Percentiles rank a stretch among this genome's conserved stretches.
Conservation (phyloP, 768 basidiomycete species). For the Podaxis sp. region DNA sequence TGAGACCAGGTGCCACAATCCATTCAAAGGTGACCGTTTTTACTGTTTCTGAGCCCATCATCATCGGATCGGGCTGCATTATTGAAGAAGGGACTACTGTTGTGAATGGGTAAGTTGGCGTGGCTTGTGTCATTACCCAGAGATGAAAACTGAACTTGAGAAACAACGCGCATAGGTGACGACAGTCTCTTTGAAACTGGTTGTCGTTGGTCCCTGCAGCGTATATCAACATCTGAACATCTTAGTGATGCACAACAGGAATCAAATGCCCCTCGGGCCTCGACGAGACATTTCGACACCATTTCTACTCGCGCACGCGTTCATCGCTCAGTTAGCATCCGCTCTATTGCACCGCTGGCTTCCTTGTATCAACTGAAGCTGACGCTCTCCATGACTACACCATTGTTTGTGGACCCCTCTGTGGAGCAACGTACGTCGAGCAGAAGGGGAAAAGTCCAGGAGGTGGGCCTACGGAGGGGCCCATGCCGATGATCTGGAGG, state of each 20-base stretch:
- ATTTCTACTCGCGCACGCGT: conserved; percentile 84
- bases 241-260: conserved; percentile 42
- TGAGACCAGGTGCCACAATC: conserved; percentile 68
- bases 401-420: conserved; percentile 72
- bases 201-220: conserved; percentile 61
- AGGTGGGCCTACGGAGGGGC: conserved; percentile 78
- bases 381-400: conserved; percentile 76
- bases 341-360: conserved; percentile 79
- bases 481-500: conserved; percentile 91
- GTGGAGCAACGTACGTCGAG: conserved; percentile 82
- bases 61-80: conserved; percentile 88
- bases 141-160: conserved; percentile 23
- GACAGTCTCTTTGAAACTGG: conserved; percentile 94
- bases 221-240: not conserved
- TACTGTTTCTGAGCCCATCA: conserved; percentile 86
- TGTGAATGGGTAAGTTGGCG: conserved; percentile 66
- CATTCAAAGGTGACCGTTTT: conserved; percentile 95
- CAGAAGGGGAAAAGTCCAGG: conserved; percentile 80
- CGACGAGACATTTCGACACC: conserved; percentile 84
- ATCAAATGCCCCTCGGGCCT: conserved; percentile 84
- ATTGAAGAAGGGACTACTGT: conserved; percentile 91
- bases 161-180: conserved; percentile 93
- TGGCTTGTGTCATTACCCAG: not conserved
- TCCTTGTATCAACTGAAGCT: conserved; percentile 76
- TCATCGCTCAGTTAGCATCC: conserved; percentile 78